A percentile compares a stretch with the other conserved stretches of the same genome.
Conservation (phyloP, 495 filamentous ascomycete genomes). For the Amniculicola lignicola region DNA sequence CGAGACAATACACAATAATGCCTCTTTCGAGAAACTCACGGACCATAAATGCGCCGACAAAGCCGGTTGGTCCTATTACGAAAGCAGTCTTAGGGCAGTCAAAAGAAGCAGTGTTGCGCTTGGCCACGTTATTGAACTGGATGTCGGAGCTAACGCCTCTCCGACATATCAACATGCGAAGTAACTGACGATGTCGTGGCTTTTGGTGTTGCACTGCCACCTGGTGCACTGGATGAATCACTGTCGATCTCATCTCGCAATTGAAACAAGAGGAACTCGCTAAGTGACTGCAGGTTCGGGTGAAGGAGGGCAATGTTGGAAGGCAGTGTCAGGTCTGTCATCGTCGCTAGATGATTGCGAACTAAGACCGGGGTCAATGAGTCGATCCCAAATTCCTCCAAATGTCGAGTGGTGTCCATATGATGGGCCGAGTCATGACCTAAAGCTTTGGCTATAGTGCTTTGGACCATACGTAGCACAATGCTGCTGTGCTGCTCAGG, state of each 20-base stretch:
- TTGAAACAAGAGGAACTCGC: slow-evolving; percentile 24
- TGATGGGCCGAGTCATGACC: slow-evolving; percentile 22
- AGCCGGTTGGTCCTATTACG: slow-evolving; percentile 40
- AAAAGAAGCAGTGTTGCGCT: background rate
- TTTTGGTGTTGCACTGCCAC: background rate
- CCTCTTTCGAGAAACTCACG: slow-evolving; percentile 34
- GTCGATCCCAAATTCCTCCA: slow-evolving; percentile 37
- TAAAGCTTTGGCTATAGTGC: slow-evolving; percentile 34
- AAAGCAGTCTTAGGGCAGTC: slow-evolving; percentile 30
- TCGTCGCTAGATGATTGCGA: slow-evolving; percentile 35
- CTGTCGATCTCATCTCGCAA: slow-evolving; percentile 33
- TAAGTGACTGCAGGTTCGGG: slow-evolving; percentile 33
- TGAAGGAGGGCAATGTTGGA: slow-evolving; percentile 30
- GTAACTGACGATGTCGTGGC: background rate
- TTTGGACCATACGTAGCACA: slow-evolving; percentile 33
- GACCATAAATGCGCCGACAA: slow-evolving; percentile 41
- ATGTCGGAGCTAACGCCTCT: background rate
- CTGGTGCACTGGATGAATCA: slow-evolving; percentile 8
- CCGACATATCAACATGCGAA: background rate
- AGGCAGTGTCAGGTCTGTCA: slow-evolving; percentile 33
- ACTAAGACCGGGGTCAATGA: slow-evolving; percentile 38
- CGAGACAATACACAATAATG: slow-evolving; percentile 34
- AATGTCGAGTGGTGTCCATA: slow-evolving; percentile 31
- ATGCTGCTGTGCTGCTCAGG: slow-evolving; percentile 30
- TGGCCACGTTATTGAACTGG: slow-evolving; percentile 29